These are phyloP conservation scores for Aeschynomene evenia DNA, from an alignment of 306 rosid genomes.

Conservation along the genomic window DNA sequence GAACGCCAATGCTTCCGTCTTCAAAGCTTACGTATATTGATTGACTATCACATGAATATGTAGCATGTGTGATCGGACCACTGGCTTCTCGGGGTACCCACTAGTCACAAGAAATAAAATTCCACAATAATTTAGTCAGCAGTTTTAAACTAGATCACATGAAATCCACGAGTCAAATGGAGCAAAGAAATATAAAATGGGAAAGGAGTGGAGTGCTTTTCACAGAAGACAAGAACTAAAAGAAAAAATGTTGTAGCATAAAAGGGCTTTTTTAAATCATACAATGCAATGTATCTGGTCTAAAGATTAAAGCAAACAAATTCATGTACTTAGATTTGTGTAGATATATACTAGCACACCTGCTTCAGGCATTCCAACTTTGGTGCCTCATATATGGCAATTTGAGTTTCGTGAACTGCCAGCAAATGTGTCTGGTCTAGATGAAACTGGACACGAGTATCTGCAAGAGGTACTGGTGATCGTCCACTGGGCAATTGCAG, in stretches of 20 bases:
- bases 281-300: no score
- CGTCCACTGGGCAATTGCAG: conserved; percentile 76
- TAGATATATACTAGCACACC: conserved; percentile 45
- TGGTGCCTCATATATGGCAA: conserved; percentile 89
- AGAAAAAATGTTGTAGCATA: no score
- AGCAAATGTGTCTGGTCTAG: conserved; percentile 83
- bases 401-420: conserved; percentile 95
- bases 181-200: background rate
- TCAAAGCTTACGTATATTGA: conserved; percentile 87
- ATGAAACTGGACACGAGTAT: conserved; percentile 95
- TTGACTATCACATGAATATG: conserved; percentile 90
- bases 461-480: conserved; percentile 68
- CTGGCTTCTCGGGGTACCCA: conserved; percentile 72
- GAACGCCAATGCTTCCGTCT: conserved; percentile 90
- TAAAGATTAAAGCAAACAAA: conserved; percentile 20
- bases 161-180: conserved; percentile 24
- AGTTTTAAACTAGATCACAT: conserved; percentile 20
- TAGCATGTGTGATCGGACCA: conserved; percentile 95
- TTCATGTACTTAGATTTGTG: background rate
- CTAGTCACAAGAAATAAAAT: conserved; percentile 43
- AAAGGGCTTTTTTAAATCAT: no score
- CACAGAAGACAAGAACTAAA: background rate
- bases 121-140: conserved; percentile 11
- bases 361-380: conserved; percentile 87
- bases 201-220: no score